phyloP scores from a whole-genome alignment of 306 rosid genomes.

The Styphnolobium japonicum region DNA sequence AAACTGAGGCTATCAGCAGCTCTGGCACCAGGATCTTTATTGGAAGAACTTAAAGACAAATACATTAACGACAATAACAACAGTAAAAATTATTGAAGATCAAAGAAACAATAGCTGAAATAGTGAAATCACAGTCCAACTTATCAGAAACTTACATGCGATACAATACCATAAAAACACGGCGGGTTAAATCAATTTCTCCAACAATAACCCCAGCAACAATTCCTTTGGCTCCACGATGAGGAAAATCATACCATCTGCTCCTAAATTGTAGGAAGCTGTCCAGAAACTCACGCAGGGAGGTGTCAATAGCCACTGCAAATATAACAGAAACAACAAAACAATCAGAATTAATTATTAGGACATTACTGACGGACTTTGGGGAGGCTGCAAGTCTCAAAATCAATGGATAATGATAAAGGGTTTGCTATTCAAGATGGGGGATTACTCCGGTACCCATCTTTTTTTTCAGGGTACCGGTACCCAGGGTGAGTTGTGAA shows the following conservation, averaged over 20 bases:
- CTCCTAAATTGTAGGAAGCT: slow-evolving; percentile 85
- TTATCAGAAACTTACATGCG: slow-evolving; percentile 71
- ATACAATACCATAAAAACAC: slow-evolving; percentile 88
- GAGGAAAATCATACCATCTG: slow-evolving; percentile 95
- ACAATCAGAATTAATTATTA: neutral
- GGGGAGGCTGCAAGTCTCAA: neutral
- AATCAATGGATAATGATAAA: neutral
- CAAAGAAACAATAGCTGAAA: neutral
- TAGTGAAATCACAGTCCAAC: slow-evolving; percentile 3
- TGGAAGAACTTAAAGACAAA: slow-evolving; percentile 70
- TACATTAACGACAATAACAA: too few relatives aligned
- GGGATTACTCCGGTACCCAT: too few relatives aligned
- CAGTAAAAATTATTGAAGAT: neutral
- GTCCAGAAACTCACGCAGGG: slow-evolving; percentile 85
- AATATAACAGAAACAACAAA: slow-evolving; percentile 13
- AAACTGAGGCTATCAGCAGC: slow-evolving; percentile 71
- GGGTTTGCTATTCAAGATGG: too few relatives aligned
- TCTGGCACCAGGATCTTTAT: slow-evolving; percentile 79
- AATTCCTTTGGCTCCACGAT: slow-evolving; percentile 68
- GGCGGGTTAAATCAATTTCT: slow-evolving; percentile 77
- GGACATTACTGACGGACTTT: neutral
- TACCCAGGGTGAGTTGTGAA: too few relatives aligned
- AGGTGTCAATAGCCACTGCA: slow-evolving; percentile 78
- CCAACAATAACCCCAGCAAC: slow-evolving; percentile 95
- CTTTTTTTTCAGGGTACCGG: too few relatives aligned